Evolutionary conservation across 768 basidiomycete species (phyloP).

Genomic region (Lactarius akahatsu): DNA sequence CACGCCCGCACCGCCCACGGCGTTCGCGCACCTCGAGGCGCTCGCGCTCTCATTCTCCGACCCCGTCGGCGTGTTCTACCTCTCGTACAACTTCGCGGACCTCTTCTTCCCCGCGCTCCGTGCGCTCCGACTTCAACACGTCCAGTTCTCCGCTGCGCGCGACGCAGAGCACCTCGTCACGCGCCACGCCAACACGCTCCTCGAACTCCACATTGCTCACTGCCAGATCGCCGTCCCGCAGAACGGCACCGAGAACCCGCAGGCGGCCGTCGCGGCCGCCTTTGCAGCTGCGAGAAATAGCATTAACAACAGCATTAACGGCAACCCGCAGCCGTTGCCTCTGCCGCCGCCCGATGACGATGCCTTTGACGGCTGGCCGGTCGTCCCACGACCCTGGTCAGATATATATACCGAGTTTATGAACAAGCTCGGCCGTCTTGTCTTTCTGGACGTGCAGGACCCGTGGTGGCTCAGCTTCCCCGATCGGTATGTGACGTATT

Average conservation of each 20-base stretch:
- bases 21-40: conserved; percentile 10
- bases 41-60: conserved; percentile 23
- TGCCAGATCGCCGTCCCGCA: conserved; percentile 17
- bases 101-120: conserved; percentile 19
- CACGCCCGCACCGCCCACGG: conserved; percentile 1
- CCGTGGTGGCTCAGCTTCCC: conserved; percentile 25
- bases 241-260: not conserved
- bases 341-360: not conserved
- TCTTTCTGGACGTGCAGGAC: conserved; percentile 19
- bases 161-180: conserved; percentile 20
- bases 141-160: conserved; percentile 18
- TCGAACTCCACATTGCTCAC: conserved; percentile 19
- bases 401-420: conserved; percentile 9
- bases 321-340: too few relatives aligned
- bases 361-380: not conserved
- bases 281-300: not conserved
- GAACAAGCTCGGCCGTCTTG: conserved; percentile 10
- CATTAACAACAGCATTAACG: not conserved
- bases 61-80: conserved; percentile 8
- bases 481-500: conserved; percentile 18
- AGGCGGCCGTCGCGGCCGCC: not conserved
- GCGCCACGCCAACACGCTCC: conserved; percentile 12
- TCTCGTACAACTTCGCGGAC: conserved; percentile 10
- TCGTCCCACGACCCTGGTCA: conserved; percentile 21
- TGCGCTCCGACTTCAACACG: conserved; percentile 18